Evolutionary conservation across 2,329 filamentous ascomycete genomes (phyloP), one percentile per base, ranked within the genome.

Genomic region (Paracoccidioides brasiliensis): DNA sequence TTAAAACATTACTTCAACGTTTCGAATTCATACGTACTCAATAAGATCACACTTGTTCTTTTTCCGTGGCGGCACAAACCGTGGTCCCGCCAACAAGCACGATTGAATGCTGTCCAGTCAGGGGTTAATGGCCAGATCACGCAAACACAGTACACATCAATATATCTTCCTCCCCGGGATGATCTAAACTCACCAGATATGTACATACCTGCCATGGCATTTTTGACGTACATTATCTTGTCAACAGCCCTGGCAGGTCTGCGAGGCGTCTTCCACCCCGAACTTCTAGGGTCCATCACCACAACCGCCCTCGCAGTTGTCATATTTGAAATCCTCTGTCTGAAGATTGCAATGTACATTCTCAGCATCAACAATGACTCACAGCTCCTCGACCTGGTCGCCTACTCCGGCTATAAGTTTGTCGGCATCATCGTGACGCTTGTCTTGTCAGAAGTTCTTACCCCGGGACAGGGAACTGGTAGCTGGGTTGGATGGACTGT

Each of bases 1-100:
- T 80, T 98, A 46, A 98, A 98, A 73, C 93, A 96, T 74, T 98
- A 97, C 79, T 98, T 98, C 77, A 96, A 97, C 74, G 93, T 98
- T 61, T 94, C 90, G 62, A 98, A 98, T 78, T 87, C 82, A 57
- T 98, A 98, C 73, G 93, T 98, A 68, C 78, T 94, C 68, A 89
- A 85, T 74, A 98, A 98, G 74, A 80, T 98, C 57, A 83, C 86
- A 68, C 82, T 98, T 57, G 91, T 98, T 57, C 83, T 98, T 58
- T 95, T 97, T 72, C 93, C 93, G 54, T 98, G 93, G 91, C 81
- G 91, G 64, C 94, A 98, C 73, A 90, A 90, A 75, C 91, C 91
- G 5, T 98, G 93, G 93, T 94, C 89, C 58, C 86, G 94, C 62
- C 90, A 94, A 70, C 88, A 94, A 69, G 78, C 85, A 56, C 63